Evolutionary conservation across 495 filamentous ascomycete species (phyloP).

Genomic region (Acidiella bohemica): DNA sequence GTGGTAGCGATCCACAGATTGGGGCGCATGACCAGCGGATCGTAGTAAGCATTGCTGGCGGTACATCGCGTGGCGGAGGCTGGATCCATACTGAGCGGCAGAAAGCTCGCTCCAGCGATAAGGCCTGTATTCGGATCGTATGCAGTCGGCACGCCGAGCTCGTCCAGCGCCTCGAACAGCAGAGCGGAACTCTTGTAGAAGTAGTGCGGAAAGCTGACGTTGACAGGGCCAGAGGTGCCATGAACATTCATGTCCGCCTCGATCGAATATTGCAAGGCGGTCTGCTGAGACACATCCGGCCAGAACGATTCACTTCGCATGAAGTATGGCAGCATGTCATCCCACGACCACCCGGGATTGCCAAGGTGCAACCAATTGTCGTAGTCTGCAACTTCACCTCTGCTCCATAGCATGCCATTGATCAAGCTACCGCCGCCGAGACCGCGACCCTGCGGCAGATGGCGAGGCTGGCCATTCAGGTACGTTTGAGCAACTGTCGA

Average conservation of each 20-base stretch:
- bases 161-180: conserved; percentile 19
- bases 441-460: conserved; percentile 15
- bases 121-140: conserved; percentile 18
- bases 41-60: conserved; percentile 17
- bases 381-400: conserved; percentile 15
- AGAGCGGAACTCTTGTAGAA: conserved; percentile 11
- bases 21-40: conserved; percentile 9
- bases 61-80: conserved; percentile 11
- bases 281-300: conserved; percentile 2
- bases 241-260: conserved; percentile 14
- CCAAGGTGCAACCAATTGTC: conserved; percentile 15
- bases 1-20: conserved; percentile 21
- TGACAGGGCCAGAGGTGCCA: conserved; percentile 15
- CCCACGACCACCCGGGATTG: conserved; percentile 18
- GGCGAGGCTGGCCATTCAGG: conserved; percentile 15
- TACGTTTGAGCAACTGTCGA: conserved; percentile 14
- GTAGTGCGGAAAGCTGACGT: conserved; percentile 18
- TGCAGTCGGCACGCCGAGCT: conserved; percentile 20
- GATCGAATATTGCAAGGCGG: conserved; percentile 12
- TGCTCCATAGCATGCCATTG: conserved; percentile 22
- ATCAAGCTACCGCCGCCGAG: conserved; percentile 20
- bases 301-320: conserved; percentile 20
- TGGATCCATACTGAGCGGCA: conserved; percentile 20
- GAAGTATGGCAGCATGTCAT: conserved; percentile 19
- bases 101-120: conserved; percentile 16